These are phyloP conservation scores for Fusarium napiforme DNA, from an alignment of 2,329 filamentous ascomycete species.

Conservation along the genomic window DNA sequence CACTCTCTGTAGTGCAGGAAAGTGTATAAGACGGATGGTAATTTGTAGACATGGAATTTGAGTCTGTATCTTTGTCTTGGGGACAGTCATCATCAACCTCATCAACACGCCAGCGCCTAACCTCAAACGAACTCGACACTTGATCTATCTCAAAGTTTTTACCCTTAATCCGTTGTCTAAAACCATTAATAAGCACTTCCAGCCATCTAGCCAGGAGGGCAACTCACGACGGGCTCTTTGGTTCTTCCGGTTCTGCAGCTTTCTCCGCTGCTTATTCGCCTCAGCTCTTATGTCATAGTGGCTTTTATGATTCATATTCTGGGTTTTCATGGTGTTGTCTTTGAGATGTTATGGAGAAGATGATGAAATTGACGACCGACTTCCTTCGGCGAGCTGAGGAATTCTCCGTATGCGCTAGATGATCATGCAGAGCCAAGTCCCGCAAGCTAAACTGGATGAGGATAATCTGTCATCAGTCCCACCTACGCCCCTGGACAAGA, in stretches of 20 bases:
- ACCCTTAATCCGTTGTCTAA: neutral
- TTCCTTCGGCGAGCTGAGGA: too few relatives aligned
- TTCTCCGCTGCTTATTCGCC: neutral
- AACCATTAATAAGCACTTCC: rapidly evolving
- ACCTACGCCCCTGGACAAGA: rapidly evolving
- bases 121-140: rapidly evolving
- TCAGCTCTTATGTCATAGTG: neutral
- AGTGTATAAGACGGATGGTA: rapidly evolving
- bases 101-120: neutral
- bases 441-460: neutral
- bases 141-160: neutral
- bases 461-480: neutral
- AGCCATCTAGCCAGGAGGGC: neutral
- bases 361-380: neutral
- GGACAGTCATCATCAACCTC: neutral
- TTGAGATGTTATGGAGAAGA: too few relatives aligned
- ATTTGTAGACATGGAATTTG: rapidly evolving
- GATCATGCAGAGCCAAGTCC: neutral
- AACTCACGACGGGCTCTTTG: constrained; percentile 7
- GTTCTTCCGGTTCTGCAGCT: constrained; percentile 1
- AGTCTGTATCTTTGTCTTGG: rapidly evolving
- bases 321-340: too few relatives aligned
- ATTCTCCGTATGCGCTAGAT: rapidly evolving
- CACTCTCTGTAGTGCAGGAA: rapidly evolving
- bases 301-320: too few relatives aligned